Evolutionary conservation across 352 stramenopile genomes (phyloP).

Genomic region (Hyaloperonospora arabidopsidis): DNA sequence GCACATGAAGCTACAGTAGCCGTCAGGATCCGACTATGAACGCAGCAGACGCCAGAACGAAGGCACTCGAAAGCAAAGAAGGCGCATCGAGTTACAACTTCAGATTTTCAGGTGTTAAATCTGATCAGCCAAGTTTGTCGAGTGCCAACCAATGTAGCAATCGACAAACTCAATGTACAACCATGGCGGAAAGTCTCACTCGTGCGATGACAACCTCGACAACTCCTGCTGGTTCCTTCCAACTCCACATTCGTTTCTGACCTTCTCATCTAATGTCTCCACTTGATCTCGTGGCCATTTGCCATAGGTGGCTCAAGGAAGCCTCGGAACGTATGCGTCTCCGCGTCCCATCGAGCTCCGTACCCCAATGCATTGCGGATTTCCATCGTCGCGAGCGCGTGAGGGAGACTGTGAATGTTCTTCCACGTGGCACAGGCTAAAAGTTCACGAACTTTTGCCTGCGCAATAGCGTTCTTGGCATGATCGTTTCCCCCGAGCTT

Average conservation of each 20-base stretch:
- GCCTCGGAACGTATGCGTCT: conserved; percentile 49
- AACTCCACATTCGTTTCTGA: conserved; percentile 3
- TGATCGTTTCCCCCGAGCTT: conserved; percentile 55
- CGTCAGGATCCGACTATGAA: conserved; percentile 7
- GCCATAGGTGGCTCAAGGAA: conserved; percentile 79
- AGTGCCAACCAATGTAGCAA: conserved; percentile 20
- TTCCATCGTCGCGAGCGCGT: conserved; percentile 64
- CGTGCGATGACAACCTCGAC: conserved; percentile 10
- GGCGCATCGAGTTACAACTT: conserved; percentile 17
- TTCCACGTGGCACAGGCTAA: conserved; percentile 64
- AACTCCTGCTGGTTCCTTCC: conserved; percentile 12
- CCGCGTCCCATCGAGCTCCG: conserved; percentile 62
- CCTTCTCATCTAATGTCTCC: conserved; percentile 39
- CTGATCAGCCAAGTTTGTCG: conserved; percentile 4
- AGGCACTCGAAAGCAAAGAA: conserved; percentile 13
- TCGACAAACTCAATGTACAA: conserved; percentile 19
- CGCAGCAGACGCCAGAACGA: conserved; percentile 12
- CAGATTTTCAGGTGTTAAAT: background rate
- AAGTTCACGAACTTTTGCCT: conserved; percentile 40
- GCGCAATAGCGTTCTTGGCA: conserved; percentile 54
- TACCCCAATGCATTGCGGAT: conserved; percentile 62
- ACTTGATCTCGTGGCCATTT: conserved; percentile 65
- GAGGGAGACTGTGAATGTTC: conserved; percentile 71
- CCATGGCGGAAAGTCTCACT: conserved; percentile 1
- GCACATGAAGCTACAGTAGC: conserved; percentile 13